Base-by-base conservation (phyloP, 306 rosid genomes). In the Cicer judaicum region DNA sequence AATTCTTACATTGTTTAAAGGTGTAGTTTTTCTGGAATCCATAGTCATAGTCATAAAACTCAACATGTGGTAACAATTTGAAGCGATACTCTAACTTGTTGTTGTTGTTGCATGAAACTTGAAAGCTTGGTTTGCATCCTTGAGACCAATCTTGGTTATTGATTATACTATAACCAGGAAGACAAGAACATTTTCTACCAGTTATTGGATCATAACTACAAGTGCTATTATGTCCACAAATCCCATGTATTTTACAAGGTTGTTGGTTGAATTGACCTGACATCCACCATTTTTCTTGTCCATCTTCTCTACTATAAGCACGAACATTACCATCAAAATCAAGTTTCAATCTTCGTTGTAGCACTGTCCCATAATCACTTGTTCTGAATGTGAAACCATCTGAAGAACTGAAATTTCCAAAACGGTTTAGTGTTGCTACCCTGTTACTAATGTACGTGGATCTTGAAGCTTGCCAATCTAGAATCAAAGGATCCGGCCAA, bases 221-320 rank as follows among this genome's bases (percentile, higher is more conserved):
- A 34, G 2, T 15, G 15, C 80, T 77, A 13, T 67, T 76, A 0
- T 68, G 61, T 57, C 80, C 80, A 77, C 80, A 77, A 77, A 77
- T 77, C 5, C 80, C 80, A 1, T 77, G 80, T 43, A 56, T 6
- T 0, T 4, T 0, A 36, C 75, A 67, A 7, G 80, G 68, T 7
- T 67, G 34, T 12, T 24, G 16, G 0, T 0, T 11, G 18, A 77
- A 55, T 4, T 67, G 61, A 15, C 41, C 75, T 0, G 75, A 4
- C 0, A 55, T 7, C 0, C 5, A 2, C 74, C 80, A 76, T 1
- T 29, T 11, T 0, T 15, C 41, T 24, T 42, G 3, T 2, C 59
- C 74, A 0, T 66, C 2, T 29, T 14, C 34, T 12, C 54, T 1
- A 15, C 80, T 67, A 55, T 76, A 76, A 7, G 44, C 0, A 4